Evolutionary conservation across 106 monocot genomes (phyloP).

Genomic region (Dendrobium chrysotoxum): DNA sequence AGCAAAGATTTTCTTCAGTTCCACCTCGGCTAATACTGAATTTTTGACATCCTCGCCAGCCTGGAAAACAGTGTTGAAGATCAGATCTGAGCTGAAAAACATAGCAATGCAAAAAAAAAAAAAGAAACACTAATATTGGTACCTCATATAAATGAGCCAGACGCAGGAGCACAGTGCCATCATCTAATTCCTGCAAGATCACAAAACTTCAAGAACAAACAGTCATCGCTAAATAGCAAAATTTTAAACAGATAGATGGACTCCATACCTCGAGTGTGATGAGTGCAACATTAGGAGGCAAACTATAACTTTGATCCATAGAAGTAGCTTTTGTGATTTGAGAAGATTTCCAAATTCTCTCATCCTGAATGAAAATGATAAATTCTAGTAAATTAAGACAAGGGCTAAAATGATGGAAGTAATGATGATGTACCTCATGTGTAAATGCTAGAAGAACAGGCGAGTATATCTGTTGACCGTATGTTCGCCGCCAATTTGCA

Average conservation of each 20-base stretch:
- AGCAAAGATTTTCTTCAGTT: conserved; percentile 59
- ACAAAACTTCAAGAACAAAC: background rate
- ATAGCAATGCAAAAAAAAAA: conserved; percentile 3
- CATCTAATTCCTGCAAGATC: conserved; percentile 54
- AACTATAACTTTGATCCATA: conserved; percentile 50
- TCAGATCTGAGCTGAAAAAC: background rate
- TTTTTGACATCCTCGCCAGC: conserved; percentile 54
- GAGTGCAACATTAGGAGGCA: conserved; percentile 80
- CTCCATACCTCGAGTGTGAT: conserved; percentile 66
- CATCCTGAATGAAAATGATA: conserved; percentile 30
- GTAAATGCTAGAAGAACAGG: conserved; percentile 67
- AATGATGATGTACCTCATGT: conserved; percentile 37
- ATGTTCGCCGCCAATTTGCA: conserved; percentile 70
- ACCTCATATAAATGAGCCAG: conserved; percentile 91
- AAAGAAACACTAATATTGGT: background rate
- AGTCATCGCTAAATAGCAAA: background rate
- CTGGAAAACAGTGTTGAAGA: conserved; percentile 14
- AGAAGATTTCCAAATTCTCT: conserved; percentile 53
- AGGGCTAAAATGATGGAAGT: background rate
- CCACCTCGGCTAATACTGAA: conserved; percentile 60
- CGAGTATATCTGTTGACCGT: conserved; percentile 77
- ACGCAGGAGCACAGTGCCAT: conserved; percentile 59
- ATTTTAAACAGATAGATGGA: background rate
- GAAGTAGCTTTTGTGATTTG: conserved; percentile 21
- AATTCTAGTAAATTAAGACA: background rate